phyloP scores from a whole-genome alignment of 208 protist genomes.

The Hexamita inflata region DNA sequence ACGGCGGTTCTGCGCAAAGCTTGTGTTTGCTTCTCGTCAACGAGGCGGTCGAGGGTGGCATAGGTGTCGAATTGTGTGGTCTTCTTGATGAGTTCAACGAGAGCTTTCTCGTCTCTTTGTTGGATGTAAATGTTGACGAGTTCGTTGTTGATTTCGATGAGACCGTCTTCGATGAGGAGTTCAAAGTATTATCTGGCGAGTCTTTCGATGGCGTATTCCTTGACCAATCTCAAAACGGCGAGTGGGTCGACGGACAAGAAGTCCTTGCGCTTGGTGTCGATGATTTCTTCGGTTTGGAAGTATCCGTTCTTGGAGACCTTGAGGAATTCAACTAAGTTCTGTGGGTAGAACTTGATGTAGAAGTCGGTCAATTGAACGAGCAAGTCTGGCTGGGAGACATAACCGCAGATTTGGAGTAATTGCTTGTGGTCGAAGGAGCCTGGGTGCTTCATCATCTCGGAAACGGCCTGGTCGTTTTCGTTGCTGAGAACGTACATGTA shows the following conservation, averaged over 20 bases:
- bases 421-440: slow-evolving; percentile 18
- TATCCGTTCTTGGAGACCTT: neutral
- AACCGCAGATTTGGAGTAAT: neutral
- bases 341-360: slow-evolving; percentile 14
- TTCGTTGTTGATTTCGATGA: neutral
- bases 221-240: neutral
- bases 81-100: neutral
- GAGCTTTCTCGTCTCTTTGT: neutral
- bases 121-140: slow-evolving; percentile 1
- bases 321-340: slow-evolving; percentile 15
- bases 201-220: neutral
- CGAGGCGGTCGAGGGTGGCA: neutral
- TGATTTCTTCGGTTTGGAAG: neutral
- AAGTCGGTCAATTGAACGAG: neutral
- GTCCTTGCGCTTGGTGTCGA: neutral
- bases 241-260: neutral
- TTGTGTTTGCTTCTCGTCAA: neutral
- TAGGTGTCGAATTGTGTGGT: neutral
- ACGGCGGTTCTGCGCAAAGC: neutral
- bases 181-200: slow-evolving; percentile 1
- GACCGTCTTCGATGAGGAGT: neutral
- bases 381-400: neutral
- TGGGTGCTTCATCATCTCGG: slow-evolving; percentile 88
- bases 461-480: slow-evolving; percentile 89
- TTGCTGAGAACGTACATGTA: slow-evolving; percentile 87